Conservation (phyloP, 2,329 filamentous ascomycete species). For the Stachybotrys echinatus region DNA sequence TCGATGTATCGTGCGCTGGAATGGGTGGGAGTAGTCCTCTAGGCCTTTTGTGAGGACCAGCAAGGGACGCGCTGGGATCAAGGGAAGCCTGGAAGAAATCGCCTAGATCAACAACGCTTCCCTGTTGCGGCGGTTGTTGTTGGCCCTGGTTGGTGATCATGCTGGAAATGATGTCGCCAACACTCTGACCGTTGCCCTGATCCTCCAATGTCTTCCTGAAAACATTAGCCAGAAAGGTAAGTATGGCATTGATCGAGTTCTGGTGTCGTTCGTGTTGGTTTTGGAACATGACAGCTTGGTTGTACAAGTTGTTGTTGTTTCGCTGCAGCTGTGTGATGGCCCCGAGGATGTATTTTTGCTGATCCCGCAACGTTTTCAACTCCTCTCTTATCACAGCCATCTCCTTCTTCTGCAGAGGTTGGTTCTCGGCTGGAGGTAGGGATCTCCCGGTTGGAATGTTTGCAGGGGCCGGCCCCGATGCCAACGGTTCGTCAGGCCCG, state of each 20-base stretch:
- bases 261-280: conserved; percentile 93
- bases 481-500: conserved; percentile 32
- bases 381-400: conserved; percentile 73
- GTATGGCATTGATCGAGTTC: conserved; percentile 97
- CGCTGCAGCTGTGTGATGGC: conserved; percentile 76
- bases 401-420: conserved; percentile 62
- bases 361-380: conserved; percentile 73
- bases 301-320: conserved; percentile 83
- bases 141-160: conserved; percentile 57
- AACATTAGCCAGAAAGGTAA: conserved; percentile 93
- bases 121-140: conserved; percentile 36
- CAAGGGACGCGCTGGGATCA: conserved; percentile 25
- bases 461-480: conserved; percentile 13
- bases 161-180: conserved; percentile 78
- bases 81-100: conserved; percentile 49
- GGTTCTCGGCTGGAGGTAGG: conserved; percentile 37
- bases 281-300: conserved; percentile 84
- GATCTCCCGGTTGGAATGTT: conserved; percentile 20
- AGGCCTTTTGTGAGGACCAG: conserved; percentile 42
- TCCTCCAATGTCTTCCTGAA: conserved; percentile 92
- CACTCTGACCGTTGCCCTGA: conserved; percentile 67
- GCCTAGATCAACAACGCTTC: conserved; percentile 56
- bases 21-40: conserved; percentile 52
- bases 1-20: conserved; percentile 28
- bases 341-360: conserved; percentile 79